These are phyloP conservation scores for Solanum clarkiae DNA, from an alignment of 257 asterid genomes.

Conservation along the genomic window DNA sequence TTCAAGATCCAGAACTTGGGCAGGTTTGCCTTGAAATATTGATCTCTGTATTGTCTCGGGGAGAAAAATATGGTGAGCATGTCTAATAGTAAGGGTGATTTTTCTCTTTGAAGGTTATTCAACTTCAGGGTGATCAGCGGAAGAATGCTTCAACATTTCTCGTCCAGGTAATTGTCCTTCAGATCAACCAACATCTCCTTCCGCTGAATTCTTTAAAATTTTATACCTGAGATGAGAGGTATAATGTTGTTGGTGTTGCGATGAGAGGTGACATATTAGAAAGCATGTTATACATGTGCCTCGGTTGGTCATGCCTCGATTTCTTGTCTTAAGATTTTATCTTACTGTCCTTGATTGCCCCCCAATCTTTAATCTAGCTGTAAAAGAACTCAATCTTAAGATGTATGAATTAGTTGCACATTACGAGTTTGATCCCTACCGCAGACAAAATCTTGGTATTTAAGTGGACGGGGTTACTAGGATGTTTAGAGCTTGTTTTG, in stretches of 20 bases:
- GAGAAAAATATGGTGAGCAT: neutral
- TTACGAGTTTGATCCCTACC: neutral
- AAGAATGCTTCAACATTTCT: slow-evolving; percentile 68
- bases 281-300: neutral
- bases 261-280: neutral
- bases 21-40: slow-evolving; percentile 25
- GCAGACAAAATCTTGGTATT: neutral
- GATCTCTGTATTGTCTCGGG: neutral
- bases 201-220: neutral
- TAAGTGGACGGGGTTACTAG: neutral
- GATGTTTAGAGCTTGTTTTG: neutral
- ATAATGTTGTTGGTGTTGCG: neutral
- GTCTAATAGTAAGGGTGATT: neutral
- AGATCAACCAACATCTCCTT: neutral
- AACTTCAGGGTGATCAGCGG: slow-evolving; percentile 83
- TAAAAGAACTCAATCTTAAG: neutral
- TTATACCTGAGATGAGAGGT: neutral
- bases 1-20: slow-evolving; percentile 78
- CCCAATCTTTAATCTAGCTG: neutral
- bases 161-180: slow-evolving; percentile 32
- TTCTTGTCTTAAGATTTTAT: neutral
- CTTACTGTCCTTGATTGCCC: neutral
- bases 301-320: neutral
- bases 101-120: slow-evolving; percentile 41
- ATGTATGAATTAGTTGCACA: neutral